These are phyloP conservation scores for Leishmania mexicana DNA, from an alignment of 208 protist genomes.

Conservation along the genomic window DNA sequence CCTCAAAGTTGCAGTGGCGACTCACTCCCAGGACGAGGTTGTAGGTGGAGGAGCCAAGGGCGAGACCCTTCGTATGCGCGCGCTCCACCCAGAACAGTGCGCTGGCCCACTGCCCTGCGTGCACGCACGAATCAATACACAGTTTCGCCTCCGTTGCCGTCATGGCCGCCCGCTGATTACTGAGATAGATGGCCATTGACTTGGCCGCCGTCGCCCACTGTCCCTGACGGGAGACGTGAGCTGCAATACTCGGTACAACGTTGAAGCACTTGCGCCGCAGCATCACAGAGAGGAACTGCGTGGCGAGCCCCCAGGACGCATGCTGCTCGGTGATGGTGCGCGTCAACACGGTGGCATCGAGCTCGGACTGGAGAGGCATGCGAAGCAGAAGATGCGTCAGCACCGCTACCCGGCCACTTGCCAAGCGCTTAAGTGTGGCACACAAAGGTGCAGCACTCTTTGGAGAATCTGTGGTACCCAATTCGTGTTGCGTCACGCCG, in stretches of 20 bases:
- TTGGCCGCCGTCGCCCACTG: constrained; percentile 51
- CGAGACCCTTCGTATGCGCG: constrained; percentile 40
- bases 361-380: constrained; percentile 31
- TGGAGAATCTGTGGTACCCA: not conserved
- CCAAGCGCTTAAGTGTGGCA: constrained; percentile 9
- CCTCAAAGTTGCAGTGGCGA: constrained; percentile 45
- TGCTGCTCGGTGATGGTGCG: constrained; percentile 67
- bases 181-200: constrained; percentile 71
- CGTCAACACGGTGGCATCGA: constrained; percentile 59
- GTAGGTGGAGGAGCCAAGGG: constrained; percentile 42
- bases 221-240: constrained; percentile 47
- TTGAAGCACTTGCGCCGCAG: constrained; percentile 52
- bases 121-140: constrained; percentile 66
- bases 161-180: constrained; percentile 51
- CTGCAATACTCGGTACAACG: constrained; percentile 50
- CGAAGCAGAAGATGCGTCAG: constrained; percentile 20
- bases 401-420: not conserved
- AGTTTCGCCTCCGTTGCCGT: constrained; percentile 44
- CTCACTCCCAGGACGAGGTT: constrained; percentile 52
- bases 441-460: not conserved
- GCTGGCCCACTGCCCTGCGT: constrained; percentile 66
- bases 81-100: constrained; percentile 87
- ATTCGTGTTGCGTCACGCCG: not conserved
- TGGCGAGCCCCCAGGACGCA: constrained; percentile 53
- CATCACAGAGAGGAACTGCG: constrained; percentile 67